Conservation (phyloP, 352 stramenopile genomes). For the Globisporangium parvum region DNA sequence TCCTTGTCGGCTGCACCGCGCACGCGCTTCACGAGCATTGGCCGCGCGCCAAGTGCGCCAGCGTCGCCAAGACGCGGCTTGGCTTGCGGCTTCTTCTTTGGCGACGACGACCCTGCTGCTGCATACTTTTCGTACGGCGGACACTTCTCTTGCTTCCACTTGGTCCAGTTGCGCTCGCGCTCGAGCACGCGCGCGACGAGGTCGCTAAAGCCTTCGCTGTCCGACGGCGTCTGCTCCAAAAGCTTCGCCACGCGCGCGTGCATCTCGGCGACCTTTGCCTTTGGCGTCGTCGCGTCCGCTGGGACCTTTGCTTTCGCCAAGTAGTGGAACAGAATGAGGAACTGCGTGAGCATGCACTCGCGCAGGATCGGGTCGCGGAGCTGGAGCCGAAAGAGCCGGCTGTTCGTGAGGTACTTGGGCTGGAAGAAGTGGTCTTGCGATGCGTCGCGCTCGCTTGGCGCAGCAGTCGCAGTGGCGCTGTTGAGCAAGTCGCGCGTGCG, state of each 20-base stretch:
- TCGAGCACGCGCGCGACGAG: constrained; percentile 84
- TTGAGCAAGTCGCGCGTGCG: constrained; percentile 49
- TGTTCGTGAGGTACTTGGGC: constrained; percentile 91
- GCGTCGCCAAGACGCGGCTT: constrained; percentile 38
- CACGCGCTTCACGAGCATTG: constrained; percentile 17
- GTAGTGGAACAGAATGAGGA: constrained; percentile 80
- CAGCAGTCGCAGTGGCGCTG: constrained; percentile 3
- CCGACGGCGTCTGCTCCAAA: constrained; percentile 79
- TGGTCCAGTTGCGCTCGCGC: constrained; percentile 86
- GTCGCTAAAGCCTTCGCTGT: constrained; percentile 84
- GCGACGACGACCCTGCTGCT: constrained; percentile 13
- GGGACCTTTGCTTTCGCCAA: constrained; percentile 52
- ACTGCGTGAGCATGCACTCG: constrained; percentile 87
- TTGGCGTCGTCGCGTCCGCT: constrained; percentile 38
- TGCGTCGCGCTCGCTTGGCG: not conserved
- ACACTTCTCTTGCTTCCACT: constrained; percentile 90
- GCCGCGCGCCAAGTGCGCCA: constrained; percentile 15
- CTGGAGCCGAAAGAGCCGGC: constrained; percentile 86
- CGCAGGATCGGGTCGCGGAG: constrained; percentile 86
- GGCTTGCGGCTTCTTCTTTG: constrained; percentile 20
- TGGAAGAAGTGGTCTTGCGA: constrained; percentile 79
- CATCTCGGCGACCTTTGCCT: constrained; percentile 53
- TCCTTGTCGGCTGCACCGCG: constrained; percentile 7
- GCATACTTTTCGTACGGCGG: constrained; percentile 64
- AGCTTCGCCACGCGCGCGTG: constrained; percentile 69